A percentile compares a stretch with the other conserved stretches of the same genome.
phyloP scores from a whole-genome alignment of 2,329 filamentous ascomycete genomes.

The Juglanconis sp. region DNA sequence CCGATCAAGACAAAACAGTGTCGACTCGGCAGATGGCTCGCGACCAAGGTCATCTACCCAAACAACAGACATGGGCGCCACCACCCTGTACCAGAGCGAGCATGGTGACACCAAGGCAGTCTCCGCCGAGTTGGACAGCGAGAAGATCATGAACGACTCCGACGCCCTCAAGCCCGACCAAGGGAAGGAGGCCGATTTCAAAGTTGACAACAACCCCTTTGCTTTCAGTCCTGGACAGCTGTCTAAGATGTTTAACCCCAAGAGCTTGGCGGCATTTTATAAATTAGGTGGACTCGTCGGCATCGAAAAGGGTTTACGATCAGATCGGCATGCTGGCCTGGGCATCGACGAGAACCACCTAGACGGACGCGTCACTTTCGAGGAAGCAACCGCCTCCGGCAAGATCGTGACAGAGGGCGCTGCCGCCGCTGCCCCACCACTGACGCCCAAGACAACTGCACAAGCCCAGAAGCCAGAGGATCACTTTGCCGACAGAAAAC shows the following conservation, averaged over 20 bases:
- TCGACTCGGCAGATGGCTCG: slow-evolving; percentile 63
- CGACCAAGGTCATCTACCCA: slow-evolving; percentile 57
- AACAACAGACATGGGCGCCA: slow-evolving; percentile 59
- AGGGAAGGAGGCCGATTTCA: slow-evolving; percentile 65
- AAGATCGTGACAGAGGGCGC: slow-evolving; percentile 34
- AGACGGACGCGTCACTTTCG: slow-evolving; percentile 66
- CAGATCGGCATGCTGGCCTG: slow-evolving; percentile 69
- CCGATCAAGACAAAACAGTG: slow-evolving; percentile 64
- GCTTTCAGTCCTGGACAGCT: slow-evolving; percentile 76
- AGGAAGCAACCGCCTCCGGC: slow-evolving; percentile 55
- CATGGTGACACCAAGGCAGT: slow-evolving; percentile 29
- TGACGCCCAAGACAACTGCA: slow-evolving; percentile 15
- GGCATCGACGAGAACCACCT: slow-evolving; percentile 71
- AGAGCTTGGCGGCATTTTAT: slow-evolving; percentile 78
- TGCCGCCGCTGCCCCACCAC: slow-evolving; percentile 17
- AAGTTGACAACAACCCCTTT: slow-evolving; percentile 64
- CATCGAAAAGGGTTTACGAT: slow-evolving; percentile 74
- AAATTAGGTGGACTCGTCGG: slow-evolving; percentile 75
- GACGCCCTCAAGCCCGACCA: slow-evolving; percentile 73
- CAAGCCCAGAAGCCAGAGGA: slow-evolving; percentile 21
- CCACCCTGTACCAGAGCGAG: slow-evolving; percentile 41
- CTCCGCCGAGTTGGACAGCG: slow-evolving; percentile 39
- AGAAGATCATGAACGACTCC: slow-evolving; percentile 60
- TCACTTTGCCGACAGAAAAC: slow-evolving; percentile 61
- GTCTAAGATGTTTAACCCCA: slow-evolving; percentile 85